phyloP scores from a whole-genome alignment of 805 yeast species.

The Millerozyma acaciae region DNA sequence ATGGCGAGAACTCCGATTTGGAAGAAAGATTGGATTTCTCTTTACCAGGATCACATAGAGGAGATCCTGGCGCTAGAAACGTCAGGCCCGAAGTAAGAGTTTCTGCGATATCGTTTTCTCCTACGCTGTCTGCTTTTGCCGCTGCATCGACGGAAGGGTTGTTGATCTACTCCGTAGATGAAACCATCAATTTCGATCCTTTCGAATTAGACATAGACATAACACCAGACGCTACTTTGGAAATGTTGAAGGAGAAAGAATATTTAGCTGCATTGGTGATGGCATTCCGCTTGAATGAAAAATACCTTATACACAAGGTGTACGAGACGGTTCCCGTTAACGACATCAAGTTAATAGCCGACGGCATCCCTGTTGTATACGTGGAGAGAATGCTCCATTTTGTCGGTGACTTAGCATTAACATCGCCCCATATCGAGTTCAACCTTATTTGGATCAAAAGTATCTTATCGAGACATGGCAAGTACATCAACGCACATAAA shows the following conservation, averaged over 20 bases:
- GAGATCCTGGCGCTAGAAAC: slow-evolving; percentile 71
- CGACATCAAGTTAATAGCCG: slow-evolving; percentile 64
- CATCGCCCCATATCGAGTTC: slow-evolving; percentile 81
- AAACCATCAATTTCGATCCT: slow-evolving; percentile 78
- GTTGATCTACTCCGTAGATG: slow-evolving; percentile 75
- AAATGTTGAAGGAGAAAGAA: slow-evolving; percentile 54
- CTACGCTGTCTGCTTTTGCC: slow-evolving; percentile 85
- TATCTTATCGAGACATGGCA: slow-evolving; percentile 71
- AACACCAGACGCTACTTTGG: slow-evolving; percentile 73
- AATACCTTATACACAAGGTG: slow-evolving; percentile 62
- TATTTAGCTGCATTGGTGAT: slow-evolving; percentile 79
- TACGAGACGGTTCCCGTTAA: slow-evolving; percentile 69
- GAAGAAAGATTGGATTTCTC: slow-evolving; percentile 75
- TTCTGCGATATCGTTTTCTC: slow-evolving; percentile 75
- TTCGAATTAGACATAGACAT: slow-evolving; percentile 90
- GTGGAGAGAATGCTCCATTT: slow-evolving; percentile 63
- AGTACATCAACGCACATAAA: slow-evolving; percentile 59
- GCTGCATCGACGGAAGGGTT: slow-evolving; percentile 96
- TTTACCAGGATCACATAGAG: slow-evolving; percentile 82
- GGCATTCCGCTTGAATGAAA: slow-evolving; percentile 91
- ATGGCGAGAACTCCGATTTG: slow-evolving; percentile 80
- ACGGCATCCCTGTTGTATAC: slow-evolving; percentile 75
- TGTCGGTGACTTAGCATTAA: slow-evolving; percentile 55
- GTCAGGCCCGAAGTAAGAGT: slow-evolving; percentile 82
- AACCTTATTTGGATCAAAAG: slow-evolving; percentile 76